phyloP scores from a whole-genome alignment of 2,329 filamentous ascomycete genomes.

The Tolypocladium ovalisporum region DNA sequence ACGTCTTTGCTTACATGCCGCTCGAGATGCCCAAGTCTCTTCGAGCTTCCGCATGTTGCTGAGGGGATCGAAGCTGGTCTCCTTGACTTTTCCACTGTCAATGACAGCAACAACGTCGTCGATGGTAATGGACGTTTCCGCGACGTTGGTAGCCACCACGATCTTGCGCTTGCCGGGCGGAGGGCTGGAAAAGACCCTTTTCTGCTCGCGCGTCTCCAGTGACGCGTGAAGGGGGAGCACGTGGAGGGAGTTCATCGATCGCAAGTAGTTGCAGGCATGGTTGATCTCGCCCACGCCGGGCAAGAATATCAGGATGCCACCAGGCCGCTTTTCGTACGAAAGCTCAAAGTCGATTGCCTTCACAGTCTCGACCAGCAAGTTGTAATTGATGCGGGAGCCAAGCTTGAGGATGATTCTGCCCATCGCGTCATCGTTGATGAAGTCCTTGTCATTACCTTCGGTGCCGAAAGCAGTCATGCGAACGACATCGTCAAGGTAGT shows the following conservation, averaged over 20 bases:
- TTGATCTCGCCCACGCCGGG: constrained; percentile 90
- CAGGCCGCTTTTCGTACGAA: constrained; percentile 47
- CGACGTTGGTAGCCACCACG: constrained; percentile 91
- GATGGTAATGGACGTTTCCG: constrained; percentile 97
- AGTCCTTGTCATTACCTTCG: constrained; percentile 34
- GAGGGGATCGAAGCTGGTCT: constrained; percentile 84
- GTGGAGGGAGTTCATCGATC: constrained; percentile 51
- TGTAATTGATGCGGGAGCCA: constrained; percentile 84
- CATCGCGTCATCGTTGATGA: constrained; percentile 42
- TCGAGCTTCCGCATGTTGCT: constrained; percentile 92
- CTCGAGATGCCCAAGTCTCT: constrained; percentile 89
- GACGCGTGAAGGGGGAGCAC: constrained; percentile 87
- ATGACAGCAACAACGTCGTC: constrained; percentile 95
- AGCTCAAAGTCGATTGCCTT: constrained; percentile 72
- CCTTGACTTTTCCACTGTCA: constrained; percentile 90
- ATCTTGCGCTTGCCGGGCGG: constrained; percentile 80
- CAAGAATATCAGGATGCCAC: constrained; percentile 90
- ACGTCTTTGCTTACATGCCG: constrained; percentile 87
- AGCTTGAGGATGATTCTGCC: constrained; percentile 62
- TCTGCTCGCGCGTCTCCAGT: constrained; percentile 78
- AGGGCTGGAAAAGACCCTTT: constrained; percentile 67
- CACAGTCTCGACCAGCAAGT: constrained; percentile 70
- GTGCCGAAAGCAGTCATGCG: constrained; percentile 62
- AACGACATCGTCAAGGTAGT: constrained; percentile 81
- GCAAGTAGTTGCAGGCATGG: constrained; percentile 60